Conservation (phyloP, 805 yeast species). For the Candida chilensis region DNA sequence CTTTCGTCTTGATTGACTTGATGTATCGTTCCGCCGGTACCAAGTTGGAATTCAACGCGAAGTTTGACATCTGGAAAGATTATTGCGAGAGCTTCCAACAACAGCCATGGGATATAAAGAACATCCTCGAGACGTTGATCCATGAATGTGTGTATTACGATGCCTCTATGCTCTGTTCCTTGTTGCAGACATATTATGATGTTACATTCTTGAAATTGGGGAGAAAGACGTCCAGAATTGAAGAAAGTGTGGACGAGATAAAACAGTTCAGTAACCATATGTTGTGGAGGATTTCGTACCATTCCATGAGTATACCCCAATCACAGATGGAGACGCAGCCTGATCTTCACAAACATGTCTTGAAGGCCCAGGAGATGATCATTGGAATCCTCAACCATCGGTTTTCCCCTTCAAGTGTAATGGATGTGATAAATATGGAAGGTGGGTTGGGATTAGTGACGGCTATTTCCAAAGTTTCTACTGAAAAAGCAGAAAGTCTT, state of each 20-base stretch:
- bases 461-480: background rate
- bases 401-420: too few relatives aligned
- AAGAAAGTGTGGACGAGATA: background rate
- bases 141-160: background rate
- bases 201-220: too few relatives aligned
- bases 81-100: conserved; percentile 3
- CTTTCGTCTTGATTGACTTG: conserved; percentile 26
- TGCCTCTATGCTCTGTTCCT: background rate
- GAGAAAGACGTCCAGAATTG: background rate
- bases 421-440: too few relatives aligned
- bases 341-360: background rate
- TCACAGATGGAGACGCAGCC: too few relatives aligned
- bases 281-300: background rate
- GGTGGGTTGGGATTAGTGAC: background rate
- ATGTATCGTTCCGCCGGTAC: conserved; percentile 24
- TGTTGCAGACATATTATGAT: background rate
- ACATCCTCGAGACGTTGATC: background rate
- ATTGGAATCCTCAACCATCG: too few relatives aligned
- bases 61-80: conserved; percentile 23
- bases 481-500: background rate
- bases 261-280: background rate
- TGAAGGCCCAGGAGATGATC: background rate
- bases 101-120: background rate
- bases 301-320: background rate
- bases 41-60: conserved; percentile 18